Conservation (phyloP, 148 eudicot species). For the Rhododendron mucronatum region DNA sequence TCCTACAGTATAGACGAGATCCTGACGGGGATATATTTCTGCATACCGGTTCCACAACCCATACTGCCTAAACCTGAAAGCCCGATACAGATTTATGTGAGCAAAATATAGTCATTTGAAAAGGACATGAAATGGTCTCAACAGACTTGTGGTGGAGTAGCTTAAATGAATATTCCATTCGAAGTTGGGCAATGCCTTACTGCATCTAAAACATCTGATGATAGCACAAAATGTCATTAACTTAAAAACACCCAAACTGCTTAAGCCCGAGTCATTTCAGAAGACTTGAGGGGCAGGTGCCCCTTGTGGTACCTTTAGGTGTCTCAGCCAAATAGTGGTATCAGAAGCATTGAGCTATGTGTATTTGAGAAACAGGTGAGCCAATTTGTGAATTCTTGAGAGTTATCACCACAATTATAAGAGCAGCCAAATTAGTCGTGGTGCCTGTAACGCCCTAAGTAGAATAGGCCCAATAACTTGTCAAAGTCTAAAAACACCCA, state of each 20-base stretch:
- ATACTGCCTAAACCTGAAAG: conserved; percentile 61
- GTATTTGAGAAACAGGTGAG: background rate
- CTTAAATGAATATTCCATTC: background rate
- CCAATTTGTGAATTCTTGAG: background rate
- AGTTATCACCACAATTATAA: background rate
- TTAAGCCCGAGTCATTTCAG: no score
- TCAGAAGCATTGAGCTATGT: no score
- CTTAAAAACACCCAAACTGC: no score
- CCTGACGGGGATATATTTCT: conserved; percentile 40
- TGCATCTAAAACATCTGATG: background rate
- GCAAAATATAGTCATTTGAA: background rate
- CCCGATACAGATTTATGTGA: background rate
- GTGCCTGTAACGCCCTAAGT: background rate
- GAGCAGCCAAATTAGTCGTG: background rate
- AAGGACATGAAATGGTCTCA: background rate
- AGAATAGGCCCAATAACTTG: background rate
- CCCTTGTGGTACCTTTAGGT: background rate
- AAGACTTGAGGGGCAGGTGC: background rate
- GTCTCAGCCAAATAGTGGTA: no score
- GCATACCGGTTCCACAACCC: conserved; percentile 68
- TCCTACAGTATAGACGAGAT: conserved; percentile 52
- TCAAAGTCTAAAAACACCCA: background rate
- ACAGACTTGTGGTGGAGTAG: background rate
- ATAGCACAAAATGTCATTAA: background rate
- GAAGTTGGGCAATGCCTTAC: background rate